Conservation (phyloP, 345 rosid species). For the Euphorbia pulcherrima region DNA sequence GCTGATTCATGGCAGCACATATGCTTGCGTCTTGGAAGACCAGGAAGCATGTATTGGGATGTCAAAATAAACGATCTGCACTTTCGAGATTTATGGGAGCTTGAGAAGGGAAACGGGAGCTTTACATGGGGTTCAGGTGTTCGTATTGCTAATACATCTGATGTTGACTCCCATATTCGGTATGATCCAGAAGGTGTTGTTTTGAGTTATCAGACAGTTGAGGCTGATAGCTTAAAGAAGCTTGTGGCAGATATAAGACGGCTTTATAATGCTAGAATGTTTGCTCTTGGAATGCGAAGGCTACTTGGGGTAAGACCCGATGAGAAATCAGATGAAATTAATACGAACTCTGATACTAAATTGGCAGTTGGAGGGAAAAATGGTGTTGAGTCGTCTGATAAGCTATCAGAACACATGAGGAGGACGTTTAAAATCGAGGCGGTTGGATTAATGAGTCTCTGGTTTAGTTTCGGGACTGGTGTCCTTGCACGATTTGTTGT, state of each 20-base stretch:
- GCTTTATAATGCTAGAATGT: slow-evolving; percentile 94
- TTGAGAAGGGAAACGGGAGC: slow-evolving; percentile 75
- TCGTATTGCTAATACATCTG: slow-evolving; percentile 89
- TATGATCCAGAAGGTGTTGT: slow-evolving; percentile 97
- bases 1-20: slow-evolving; percentile 88
- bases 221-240: slow-evolving; percentile 82
- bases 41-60: slow-evolving; percentile 99
- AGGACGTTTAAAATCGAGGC: slow-evolving; percentile 92
- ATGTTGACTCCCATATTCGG: slow-evolving; percentile 87
- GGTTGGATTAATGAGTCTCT: slow-evolving; percentile 87
- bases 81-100: slow-evolving; percentile 97
- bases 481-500: slow-evolving; percentile 93
- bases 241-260: slow-evolving; percentile 86
- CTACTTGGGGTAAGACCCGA: slow-evolving; percentile 87
- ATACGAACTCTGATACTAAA: slow-evolving; percentile 47
- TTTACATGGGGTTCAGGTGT: slow-evolving; percentile 92
- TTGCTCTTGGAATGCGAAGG: slow-evolving; percentile 88
- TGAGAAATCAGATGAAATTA: slow-evolving; percentile 63
- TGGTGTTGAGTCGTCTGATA: slow-evolving; percentile 63
- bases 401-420: slow-evolving; percentile 73
- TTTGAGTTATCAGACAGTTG: slow-evolving; percentile 88
- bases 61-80: slow-evolving; percentile 94
- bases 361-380: slow-evolving; percentile 52
- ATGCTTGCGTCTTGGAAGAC: slow-evolving; percentile 95
- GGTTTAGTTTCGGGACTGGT: slow-evolving; percentile 95